phyloP scores from a whole-genome alignment of 768 basidiomycete species.

The Coprinellus aureogranulatus region DNA sequence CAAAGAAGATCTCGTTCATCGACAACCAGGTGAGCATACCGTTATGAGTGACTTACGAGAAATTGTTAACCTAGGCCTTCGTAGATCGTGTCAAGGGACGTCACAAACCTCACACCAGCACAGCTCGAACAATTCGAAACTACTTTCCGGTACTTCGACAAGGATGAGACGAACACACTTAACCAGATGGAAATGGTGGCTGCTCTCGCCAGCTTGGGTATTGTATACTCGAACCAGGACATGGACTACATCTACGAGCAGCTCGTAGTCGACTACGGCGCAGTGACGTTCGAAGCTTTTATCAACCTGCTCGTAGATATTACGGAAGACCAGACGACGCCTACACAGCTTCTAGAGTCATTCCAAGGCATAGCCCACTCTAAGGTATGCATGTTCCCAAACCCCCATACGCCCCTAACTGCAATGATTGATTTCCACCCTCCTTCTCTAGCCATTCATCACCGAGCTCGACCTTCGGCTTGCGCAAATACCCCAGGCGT shows the following conservation, averaged over 20 bases:
- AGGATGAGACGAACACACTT: constrained; percentile 87
- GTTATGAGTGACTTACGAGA: background rate
- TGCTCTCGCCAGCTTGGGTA: constrained; percentile 90
- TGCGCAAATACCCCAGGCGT: constrained; percentile 70
- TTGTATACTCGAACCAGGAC: constrained; percentile 91
- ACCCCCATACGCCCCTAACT: background rate
- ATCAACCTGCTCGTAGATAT: constrained; percentile 94
- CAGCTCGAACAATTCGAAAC: constrained; percentile 95
- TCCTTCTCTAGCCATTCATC: constrained; percentile 68
- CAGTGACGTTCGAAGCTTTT: constrained; percentile 90
- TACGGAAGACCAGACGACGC: constrained; percentile 91
- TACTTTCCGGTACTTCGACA: constrained; percentile 97
- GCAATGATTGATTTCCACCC: constrained; percentile 16
- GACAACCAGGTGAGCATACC: constrained; percentile 78
- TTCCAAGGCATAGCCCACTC: constrained; percentile 90
- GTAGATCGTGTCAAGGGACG: constrained; percentile 89
- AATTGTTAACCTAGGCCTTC: constrained; percentile 1
- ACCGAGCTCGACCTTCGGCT: constrained; percentile 90
- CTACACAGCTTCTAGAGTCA: constrained; percentile 87
- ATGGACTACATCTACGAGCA: constrained; percentile 81
- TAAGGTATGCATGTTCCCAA: constrained; percentile 55
- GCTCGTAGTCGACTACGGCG: constrained; percentile 76
- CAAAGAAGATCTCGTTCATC: constrained; percentile 91
- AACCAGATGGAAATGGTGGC: constrained; percentile 85
- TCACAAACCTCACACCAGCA: constrained; percentile 92